Base-by-base conservation (phyloP, 1,139 yeast genomes). In the Suhomyces anneliseae region DNA sequence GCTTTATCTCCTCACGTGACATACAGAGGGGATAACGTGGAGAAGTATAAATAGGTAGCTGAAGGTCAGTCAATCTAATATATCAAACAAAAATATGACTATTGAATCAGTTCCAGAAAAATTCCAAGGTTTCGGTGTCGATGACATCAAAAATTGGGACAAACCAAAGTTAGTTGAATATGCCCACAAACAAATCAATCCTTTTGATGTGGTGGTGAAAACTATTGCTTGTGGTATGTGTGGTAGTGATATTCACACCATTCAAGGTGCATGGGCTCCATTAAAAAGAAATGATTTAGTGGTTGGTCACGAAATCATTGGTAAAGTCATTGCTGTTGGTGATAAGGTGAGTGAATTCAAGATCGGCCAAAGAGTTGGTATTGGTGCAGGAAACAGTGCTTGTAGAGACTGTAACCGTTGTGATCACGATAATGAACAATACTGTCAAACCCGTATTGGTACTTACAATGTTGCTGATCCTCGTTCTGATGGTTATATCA, bases 271-370 rank as follows among this genome's bases (percentile, higher is more conserved):
- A 15, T 76, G 81, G 81, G 65, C 62, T 4, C 53, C 54, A 7
- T 43, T 52, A 46, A 45, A 49, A 29, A 59, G 68, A 42, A 55
- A 61, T 2, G 62, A 58, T 45, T 55, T 62, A 29, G 70, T 78
- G 50, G 80, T 74, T 6, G 82, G 82, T 39, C 79, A 75, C 60
- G 81, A 78, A 59, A 65, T 79, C 55, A 66, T 76, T 46, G 81
- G 82, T 45, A 58, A 55, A 38, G 78, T 78, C 29, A 62, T 74
- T 37, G 68, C 64, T 34, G 59, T 75, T 11, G 83, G 83, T 36
- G 58, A 66, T 19, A 61, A 68, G 39, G 74, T 69, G 41, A 58
- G 59, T 34, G 40, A 50, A 11, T 42, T 48, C 35, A 66, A 74
- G 54, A 53, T 76, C 2, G 80, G 80, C 38, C 73, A 77, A 48